Evolutionary conservation across 1,284 basidiomycete genomes (phyloP).

Genomic region (Cystobasidiaceae sp.): DNA sequence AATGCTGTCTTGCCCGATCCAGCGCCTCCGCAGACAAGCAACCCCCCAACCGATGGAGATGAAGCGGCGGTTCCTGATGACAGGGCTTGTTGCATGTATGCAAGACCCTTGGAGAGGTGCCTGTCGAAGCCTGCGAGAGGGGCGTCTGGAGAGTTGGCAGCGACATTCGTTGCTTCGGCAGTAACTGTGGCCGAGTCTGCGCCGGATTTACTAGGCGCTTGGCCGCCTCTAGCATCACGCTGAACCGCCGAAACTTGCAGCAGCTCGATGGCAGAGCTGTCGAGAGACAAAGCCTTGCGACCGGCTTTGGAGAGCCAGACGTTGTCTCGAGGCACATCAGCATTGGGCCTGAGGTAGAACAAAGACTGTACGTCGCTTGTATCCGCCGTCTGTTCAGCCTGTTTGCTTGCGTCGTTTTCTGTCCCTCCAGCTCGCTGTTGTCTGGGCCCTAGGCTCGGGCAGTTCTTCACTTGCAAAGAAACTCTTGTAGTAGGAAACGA

Average conservation of each 20-base stretch:
- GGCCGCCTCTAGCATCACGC: too few relatives aligned
- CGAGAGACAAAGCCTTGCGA: constrained; percentile 26
- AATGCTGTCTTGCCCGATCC: constrained; percentile 72
- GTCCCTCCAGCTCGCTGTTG: constrained; percentile 1
- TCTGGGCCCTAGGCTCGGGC: not conserved
- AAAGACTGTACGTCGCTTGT: too few relatives aligned
- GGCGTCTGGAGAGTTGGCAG: not conserved
- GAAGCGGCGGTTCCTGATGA: not conserved
- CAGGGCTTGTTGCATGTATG: constrained; percentile 33
- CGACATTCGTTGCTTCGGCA: not conserved
- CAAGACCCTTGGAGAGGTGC: constrained; percentile 16
- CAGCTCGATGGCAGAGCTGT: constrained; percentile 30
- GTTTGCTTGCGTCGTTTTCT: not conserved
- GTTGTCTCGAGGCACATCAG: constrained; percentile 58
- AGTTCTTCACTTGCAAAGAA: not conserved
- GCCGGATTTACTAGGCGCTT: too few relatives aligned
- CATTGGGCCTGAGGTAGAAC: constrained; percentile 38
- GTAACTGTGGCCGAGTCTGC: too few relatives aligned
- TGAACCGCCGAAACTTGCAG: constrained; percentile 10
- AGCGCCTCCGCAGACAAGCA: constrained; percentile 51
- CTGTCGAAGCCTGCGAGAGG: constrained; percentile 37
- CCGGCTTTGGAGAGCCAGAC: constrained; percentile 45
- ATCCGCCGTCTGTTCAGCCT: not conserved
- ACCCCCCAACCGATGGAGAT: constrained; percentile 30
- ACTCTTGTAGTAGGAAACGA: constrained; percentile 26